These are phyloP conservation scores for Gloeophyllum trabeum DNA, from an alignment of 768 basidiomycete species.

Conservation along the genomic window DNA sequence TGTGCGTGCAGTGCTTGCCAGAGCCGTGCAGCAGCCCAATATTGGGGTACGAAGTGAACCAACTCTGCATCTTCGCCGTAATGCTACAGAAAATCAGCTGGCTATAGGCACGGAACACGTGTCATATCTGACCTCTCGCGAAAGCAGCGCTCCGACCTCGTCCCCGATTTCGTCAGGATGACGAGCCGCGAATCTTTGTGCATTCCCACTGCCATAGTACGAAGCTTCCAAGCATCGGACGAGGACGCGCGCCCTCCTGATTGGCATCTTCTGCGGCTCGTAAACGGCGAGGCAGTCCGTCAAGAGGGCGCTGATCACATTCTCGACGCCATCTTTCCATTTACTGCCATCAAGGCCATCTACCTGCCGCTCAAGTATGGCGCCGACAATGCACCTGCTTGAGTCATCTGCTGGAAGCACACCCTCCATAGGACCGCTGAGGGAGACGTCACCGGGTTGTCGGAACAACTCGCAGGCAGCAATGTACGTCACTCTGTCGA, in stretches of 20 bases:
- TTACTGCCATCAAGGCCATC: conserved; percentile 38
- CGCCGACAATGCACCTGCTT: conserved; percentile 27
- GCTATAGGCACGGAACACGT: not conserved
- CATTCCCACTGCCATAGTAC: conserved; percentile 24
- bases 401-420: conserved; percentile 1
- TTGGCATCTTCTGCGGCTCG: conserved; percentile 30
- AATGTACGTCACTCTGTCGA: conserved; percentile 59
- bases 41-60: conserved; percentile 26
- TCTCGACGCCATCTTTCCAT: conserved; percentile 45
- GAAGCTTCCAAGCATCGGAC: conserved; percentile 41
- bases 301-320: conserved; percentile 30
- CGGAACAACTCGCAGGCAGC: conserved; percentile 59
- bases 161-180: conserved; percentile 21
- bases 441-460: conserved; percentile 34
- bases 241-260: conserved; percentile 48
- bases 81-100: conserved; percentile 12
- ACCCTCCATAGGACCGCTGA: conserved; percentile 15
- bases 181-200: conserved; percentile 14
- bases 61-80: conserved; percentile 18
- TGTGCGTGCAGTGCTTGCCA: conserved; percentile 68
- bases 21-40: conserved; percentile 44
- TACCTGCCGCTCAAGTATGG: conserved; percentile 52
- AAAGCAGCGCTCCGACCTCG: conserved; percentile 30
- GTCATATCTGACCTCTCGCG: conserved; percentile 25
- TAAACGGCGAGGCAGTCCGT: conserved; percentile 42